Percentiles rank a stretch among this genome's conserved stretches.
Evolutionary conservation across 2,329 filamentous ascomycete genomes (phyloP).

Genomic region (Xylariomycetidae sp.): DNA sequence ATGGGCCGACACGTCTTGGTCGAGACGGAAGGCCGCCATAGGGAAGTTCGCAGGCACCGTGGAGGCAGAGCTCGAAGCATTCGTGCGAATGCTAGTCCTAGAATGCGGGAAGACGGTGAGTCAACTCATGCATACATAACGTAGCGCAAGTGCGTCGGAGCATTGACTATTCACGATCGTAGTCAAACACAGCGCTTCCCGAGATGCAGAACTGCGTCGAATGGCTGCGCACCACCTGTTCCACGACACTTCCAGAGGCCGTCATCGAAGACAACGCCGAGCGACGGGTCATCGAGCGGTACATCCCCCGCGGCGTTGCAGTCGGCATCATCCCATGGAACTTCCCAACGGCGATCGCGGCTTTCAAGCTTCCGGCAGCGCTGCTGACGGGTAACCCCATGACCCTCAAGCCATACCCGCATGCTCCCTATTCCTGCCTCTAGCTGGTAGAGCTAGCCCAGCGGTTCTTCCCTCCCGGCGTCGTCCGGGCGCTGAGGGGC

Average conservation of each 20-base stretch:
- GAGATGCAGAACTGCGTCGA: conserved; percentile 20
- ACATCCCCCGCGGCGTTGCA: conserved; percentile 5
- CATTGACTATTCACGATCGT: background rate
- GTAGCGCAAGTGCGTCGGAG: too few relatives aligned
- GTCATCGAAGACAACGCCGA: conserved; percentile 2
- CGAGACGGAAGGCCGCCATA: conserved; percentile 23
- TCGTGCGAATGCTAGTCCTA: conserved; percentile 8
- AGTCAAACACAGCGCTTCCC: conserved; percentile 8
- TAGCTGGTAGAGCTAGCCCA: conserved; percentile 55
- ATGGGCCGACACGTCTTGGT: conserved; percentile 34
- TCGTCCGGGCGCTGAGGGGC: conserved; percentile 56
- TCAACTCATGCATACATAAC: too few relatives aligned
- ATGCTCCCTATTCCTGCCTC: conserved; percentile 38
- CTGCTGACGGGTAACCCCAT: conserved; percentile 50
- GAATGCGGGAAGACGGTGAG: conserved; percentile 15
- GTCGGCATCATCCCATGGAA: conserved; percentile 20
- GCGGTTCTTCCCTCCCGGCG: conserved; percentile 53
- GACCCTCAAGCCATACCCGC: conserved; percentile 53
- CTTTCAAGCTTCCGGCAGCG: conserved; percentile 50
- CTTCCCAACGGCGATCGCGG: conserved; percentile 45
- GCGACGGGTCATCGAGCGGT: background rate
- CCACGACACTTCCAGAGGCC: background rate
- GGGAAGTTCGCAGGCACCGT: conserved; percentile 14
- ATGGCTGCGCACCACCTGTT: conserved; percentile 23
- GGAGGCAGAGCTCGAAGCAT: conserved; percentile 7